Conservation (phyloP, 768 basidiomycete species). For the Auriscalpium microsporum region DNA sequence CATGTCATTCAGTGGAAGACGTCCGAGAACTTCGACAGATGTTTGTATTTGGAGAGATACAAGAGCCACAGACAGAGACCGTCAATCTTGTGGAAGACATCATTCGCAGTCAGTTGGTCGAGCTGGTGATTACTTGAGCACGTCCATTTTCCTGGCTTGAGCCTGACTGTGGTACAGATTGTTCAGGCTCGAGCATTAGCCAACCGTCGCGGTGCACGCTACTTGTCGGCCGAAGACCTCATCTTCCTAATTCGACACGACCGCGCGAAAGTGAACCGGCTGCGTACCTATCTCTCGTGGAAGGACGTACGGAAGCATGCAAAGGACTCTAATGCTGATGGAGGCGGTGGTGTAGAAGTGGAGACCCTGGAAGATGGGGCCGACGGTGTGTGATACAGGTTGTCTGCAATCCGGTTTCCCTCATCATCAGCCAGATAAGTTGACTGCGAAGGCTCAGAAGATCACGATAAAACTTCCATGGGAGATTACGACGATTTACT, state of each 20-base stretch:
- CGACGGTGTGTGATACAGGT: slow-evolving; percentile 44
- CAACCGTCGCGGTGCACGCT: slow-evolving; percentile 73
- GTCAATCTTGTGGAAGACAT: slow-evolving; percentile 95
- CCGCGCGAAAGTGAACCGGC: slow-evolving; percentile 84
- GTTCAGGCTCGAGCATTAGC: slow-evolving; percentile 83
- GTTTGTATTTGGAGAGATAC: slow-evolving; percentile 96
- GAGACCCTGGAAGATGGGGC: slow-evolving; percentile 79
- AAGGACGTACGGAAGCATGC: slow-evolving; percentile 95
- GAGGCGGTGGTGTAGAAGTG: slow-evolving; percentile 71
- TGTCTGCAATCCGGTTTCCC: not conserved
- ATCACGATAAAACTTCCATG: slow-evolving; percentile 93
- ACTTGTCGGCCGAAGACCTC: slow-evolving; percentile 86
- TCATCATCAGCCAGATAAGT: slow-evolving; percentile 45
- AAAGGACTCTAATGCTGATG: slow-evolving; percentile 82
- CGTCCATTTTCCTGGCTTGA: not conserved
- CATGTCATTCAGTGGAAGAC: not conserved
- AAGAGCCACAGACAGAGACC: slow-evolving; percentile 80
- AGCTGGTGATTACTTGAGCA: slow-evolving; percentile 48
- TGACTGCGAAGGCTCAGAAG: slow-evolving; percentile 79
- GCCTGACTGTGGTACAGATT: slow-evolving; percentile 42
- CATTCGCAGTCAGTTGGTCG: slow-evolving; percentile 81
- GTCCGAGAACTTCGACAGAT: slow-evolving; percentile 41
- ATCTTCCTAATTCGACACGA: slow-evolving; percentile 96
- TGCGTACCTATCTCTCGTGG: slow-evolving; percentile 92
- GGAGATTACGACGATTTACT: slow-evolving; percentile 90